A percentile compares a stretch with the other conserved stretches of the same genome.
Evolutionary conservation across 2,329 filamentous ascomycete species (phyloP).

Genomic region (Aspergillus eucalypticola): DNA sequence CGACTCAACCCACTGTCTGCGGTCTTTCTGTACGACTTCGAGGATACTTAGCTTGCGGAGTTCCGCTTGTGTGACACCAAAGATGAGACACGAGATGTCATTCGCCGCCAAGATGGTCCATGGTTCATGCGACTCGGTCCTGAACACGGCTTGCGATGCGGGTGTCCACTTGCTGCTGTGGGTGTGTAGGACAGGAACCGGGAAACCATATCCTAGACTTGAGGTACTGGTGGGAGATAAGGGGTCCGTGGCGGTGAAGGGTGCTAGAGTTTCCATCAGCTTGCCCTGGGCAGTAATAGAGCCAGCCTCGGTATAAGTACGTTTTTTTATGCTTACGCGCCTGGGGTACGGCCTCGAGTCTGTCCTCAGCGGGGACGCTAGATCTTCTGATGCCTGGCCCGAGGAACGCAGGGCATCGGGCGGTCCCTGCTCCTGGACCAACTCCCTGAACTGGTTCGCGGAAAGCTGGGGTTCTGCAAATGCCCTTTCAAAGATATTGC

Average conservation of each 20-base stretch:
- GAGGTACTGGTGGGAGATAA: slow-evolving; percentile 40
- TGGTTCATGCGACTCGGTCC: slow-evolving; percentile 83
- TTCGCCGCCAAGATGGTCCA: slow-evolving; percentile 98
- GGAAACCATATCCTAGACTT: slow-evolving; percentile 41
- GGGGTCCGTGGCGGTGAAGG: slow-evolving; percentile 64
- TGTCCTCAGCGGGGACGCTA: slow-evolving; percentile 32
- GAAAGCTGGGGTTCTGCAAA: slow-evolving; percentile 56
- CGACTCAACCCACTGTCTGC: slow-evolving; percentile 83
- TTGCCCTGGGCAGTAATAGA: slow-evolving; percentile 75
- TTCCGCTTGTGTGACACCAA: slow-evolving; percentile 96
- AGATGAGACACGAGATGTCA: slow-evolving; percentile 93
- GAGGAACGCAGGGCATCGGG: slow-evolving; percentile 28
- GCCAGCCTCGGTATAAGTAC: slow-evolving; percentile 82
- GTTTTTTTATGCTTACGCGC: slow-evolving; percentile 75
- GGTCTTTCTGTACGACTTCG: slow-evolving; percentile 88
- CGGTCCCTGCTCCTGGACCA: slow-evolving; percentile 24
- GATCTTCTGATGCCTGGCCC: slow-evolving; percentile 35
- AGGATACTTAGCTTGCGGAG: slow-evolving; percentile 92
- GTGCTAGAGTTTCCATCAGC: slow-evolving; percentile 81
- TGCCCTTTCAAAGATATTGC: slow-evolving; percentile 82
- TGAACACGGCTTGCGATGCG: slow-evolving; percentile 93
- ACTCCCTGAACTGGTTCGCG: slow-evolving; percentile 22
- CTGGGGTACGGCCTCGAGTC: slow-evolving; percentile 52
- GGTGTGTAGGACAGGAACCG: slow-evolving; percentile 67
- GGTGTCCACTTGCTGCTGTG: slow-evolving; percentile 89